Evolutionary conservation across 768 basidiomycete species (phyloP), one percentile per base, ranked within the genome.

Genomic region (Boletus rufocinnamomeus): DNA sequence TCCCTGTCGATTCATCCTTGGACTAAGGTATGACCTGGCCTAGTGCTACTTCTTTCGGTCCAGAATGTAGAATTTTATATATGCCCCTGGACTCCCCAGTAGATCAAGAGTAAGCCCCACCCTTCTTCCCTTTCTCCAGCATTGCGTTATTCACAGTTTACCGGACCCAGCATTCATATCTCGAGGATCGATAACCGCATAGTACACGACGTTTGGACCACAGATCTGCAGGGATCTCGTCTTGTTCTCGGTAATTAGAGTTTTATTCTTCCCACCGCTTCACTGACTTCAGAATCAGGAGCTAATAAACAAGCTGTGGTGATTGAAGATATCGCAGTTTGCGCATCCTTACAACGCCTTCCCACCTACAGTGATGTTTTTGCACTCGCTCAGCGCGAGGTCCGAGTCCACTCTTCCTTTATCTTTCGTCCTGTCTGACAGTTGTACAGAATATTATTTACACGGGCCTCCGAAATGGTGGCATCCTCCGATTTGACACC

Each of bases 331-430:
- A 75, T 88, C 46, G 80, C 82, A 35, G 56, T 63, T 2, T 64
- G 74, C 32, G 57, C 62, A 2, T 70, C 72, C 16, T 65, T 80
- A 2, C 72, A 75, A 52, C 64, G 71, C 57, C 67, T 89, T 11
- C 70, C 77, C 28, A 87, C 86, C 3, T 62, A 76, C 21, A 88
- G 86, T 53, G 87, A 89, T 63, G 84, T 88, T 0, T 83, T 90
- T 61, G 71, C 87, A 3, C 72, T 88, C n/a, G 68, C 76, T 48
- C 84, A 84, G 63, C 68, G 76, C 48, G 72, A 79, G 51, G 87
- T 87, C 43, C 6, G 76, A 65, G 10, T 34, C 40, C 8, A 0
- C 28, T 10, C 27, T 53, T 19, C 27, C 25, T 27, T 23, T 13
- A 9, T 28, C 23, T 25, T 21, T 32, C 57, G 6, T 44, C 47